Evolutionary conservation across 768 basidiomycete genomes (phyloP), one percentile per base, ranked within the genome.

Genomic region (Termitomyces eurrhizus): DNA sequence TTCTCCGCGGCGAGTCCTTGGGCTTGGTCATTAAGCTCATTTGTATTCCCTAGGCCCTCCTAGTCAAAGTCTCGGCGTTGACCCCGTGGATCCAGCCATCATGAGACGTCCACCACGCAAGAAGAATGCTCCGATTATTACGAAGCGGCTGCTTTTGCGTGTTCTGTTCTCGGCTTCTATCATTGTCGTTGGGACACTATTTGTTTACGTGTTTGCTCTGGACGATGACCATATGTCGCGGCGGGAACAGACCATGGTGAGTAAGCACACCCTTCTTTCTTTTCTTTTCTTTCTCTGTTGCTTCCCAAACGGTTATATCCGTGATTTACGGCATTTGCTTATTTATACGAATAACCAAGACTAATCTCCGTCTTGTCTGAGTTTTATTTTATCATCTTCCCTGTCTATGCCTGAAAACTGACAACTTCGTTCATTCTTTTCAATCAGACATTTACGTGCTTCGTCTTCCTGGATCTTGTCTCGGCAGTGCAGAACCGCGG

Each of bases 401-500:
- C 53, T 54, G 59, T 26, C 42, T 46, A 41, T 44, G 16, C 35
- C 49, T 44, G 49, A 4, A n/a, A 42, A 54, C 39, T 54, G 26
- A 54, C 24, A 16, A 50, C 37, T 36, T 50, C 24, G 3, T 37
- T 39, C 21, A 29, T 55, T 58, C 41, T 11, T 57, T 60, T 46
- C 16, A 13, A 39, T 29, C 73, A 97, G 96, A 97, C 96, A 29
- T 98, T 98, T 74, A 91, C 95, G 18, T 90, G 88, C 70, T 98
- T 98, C 75, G 96, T 98, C 60, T 92, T 98, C 80, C 88, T 98
- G 63, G 96, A 98, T 74, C 85, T 98, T 48, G 90, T 94, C 11
- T 98, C 95, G 42, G 96, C 96, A 1, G 74, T 97, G 36, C 95
- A 98, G 72, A 96, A 92, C 73, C 92, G 96, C 57, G 94, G 94